Conservation (phyloP, 106 monocot genomes). For the Acorus calamus region DNA sequence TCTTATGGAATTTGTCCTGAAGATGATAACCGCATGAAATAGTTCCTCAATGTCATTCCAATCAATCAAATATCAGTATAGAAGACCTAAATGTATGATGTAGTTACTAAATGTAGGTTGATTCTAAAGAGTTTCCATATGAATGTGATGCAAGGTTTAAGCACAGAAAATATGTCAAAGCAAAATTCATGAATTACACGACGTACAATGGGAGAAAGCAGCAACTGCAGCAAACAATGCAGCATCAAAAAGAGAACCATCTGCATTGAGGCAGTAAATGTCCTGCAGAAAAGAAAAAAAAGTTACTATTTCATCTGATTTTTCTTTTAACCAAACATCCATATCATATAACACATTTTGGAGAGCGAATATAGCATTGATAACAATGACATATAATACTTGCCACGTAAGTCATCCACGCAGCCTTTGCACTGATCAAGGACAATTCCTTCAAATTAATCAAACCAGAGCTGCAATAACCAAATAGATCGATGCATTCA, state of each 20-base stretch:
- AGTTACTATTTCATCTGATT: too few relatives aligned
- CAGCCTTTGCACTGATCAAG: conserved; percentile 81
- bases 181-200: too few relatives aligned
- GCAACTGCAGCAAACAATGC: conserved; percentile 80
- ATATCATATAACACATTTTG: background rate
- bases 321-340: background rate
- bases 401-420: conserved; percentile 96
- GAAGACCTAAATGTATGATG: too few relatives aligned
- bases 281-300: conserved; percentile 34
- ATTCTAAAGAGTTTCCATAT: too few relatives aligned
- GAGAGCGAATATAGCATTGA: background rate
- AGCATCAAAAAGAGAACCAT: conserved; percentile 93
- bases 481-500: background rate
- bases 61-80: too few relatives aligned
- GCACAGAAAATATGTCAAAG: too few relatives aligned
- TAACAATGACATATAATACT: background rate
- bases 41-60: too few relatives aligned
- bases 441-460: conserved; percentile 74
- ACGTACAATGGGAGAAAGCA: conserved; percentile 78
- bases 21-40: too few relatives aligned
- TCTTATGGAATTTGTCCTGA: too few relatives aligned
- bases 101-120: too few relatives aligned
- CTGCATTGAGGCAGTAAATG: conserved; percentile 95
- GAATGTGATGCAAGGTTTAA: too few relatives aligned
- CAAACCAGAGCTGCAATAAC: conserved; percentile 70